A percentile compares a stretch with the other conserved stretches of the same genome.
These are phyloP conservation scores for Knoxdaviesia proteae DNA, from an alignment of 2,329 filamentous ascomycete species.

Conservation along the genomic window DNA sequence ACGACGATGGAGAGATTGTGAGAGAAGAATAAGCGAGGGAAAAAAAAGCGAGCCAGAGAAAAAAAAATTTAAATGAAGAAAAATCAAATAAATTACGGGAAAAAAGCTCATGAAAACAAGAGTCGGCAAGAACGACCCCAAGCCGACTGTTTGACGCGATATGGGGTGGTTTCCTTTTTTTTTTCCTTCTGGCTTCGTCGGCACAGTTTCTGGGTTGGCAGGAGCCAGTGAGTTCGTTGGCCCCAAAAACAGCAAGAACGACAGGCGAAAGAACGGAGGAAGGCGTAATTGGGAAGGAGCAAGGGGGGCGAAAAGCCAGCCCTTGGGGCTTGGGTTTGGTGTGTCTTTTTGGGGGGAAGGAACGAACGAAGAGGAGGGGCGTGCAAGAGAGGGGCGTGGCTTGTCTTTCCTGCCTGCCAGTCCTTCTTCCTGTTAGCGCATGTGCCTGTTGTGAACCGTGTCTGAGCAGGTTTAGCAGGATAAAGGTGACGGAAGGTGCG, in stretches of 20 bases:
- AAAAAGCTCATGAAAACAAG: neutral
- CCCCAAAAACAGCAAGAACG: neutral
- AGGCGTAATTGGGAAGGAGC: neutral
- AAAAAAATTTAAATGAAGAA: neutral
- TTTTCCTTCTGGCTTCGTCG: neutral
- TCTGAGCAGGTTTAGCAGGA: no score
- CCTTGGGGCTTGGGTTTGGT: neutral
- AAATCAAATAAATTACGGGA: neutral
- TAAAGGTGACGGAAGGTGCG: neutral
- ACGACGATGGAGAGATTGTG: neutral
- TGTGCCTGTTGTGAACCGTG: neutral
- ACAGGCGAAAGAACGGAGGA: neutral
- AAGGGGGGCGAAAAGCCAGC: neutral
- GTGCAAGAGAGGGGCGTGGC: neutral
- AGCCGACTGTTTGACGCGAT: neutral
- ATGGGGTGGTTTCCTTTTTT: neutral
- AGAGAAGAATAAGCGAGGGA: neutral
- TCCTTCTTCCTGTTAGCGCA: neutral
- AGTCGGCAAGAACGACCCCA: neutral
- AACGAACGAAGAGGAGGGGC: neutral
- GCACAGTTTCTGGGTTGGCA: neutral
- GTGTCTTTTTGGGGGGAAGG: neutral
- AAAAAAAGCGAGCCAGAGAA: slow-evolving; percentile 1
- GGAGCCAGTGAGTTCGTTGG: neutral
- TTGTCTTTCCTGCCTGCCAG: neutral